These are phyloP conservation scores for Solanum acaule DNA, from an alignment of 257 asterid species.

Conservation along the genomic window DNA sequence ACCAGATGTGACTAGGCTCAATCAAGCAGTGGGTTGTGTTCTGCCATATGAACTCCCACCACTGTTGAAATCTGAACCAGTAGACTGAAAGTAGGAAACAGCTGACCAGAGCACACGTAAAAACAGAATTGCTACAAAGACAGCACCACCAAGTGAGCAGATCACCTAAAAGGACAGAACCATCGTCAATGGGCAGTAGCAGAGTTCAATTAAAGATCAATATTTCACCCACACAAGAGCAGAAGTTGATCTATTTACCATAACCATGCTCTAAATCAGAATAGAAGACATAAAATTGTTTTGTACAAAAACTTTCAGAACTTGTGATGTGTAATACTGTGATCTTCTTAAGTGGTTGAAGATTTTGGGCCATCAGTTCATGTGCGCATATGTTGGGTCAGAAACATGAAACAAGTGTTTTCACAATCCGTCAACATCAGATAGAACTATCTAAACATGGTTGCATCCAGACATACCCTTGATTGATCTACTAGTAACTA, in stretches of 20 bases:
- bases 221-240: not conserved
- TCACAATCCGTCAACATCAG: not conserved
- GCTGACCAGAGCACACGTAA: constrained; percentile 23
- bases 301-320: not conserved
- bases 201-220: not conserved
- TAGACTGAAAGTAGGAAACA: constrained; percentile 19
- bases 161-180: constrained; percentile 13
- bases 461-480: not conserved
- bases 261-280: not conserved
- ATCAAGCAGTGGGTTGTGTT: constrained; percentile 9
- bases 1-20: not conserved
- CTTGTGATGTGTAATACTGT: not conserved
- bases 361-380: not conserved
- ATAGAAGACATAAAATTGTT: not conserved
- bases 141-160: constrained; percentile 32
- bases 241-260: not conserved
- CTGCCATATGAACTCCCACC: constrained; percentile 14
- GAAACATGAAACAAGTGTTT: not conserved
- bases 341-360: not conserved
- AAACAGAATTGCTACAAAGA: constrained; percentile 20
- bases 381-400: not conserved
- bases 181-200: not conserved
- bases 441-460: not conserved
- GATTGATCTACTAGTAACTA: not conserved
- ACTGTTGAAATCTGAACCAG: constrained; percentile 1